Percentiles rank a stretch among this genome's conserved stretches.
These are phyloP conservation scores for Puya raimondii DNA, from an alignment of 176 grass and related monocot species.

Conservation along the genomic window DNA sequence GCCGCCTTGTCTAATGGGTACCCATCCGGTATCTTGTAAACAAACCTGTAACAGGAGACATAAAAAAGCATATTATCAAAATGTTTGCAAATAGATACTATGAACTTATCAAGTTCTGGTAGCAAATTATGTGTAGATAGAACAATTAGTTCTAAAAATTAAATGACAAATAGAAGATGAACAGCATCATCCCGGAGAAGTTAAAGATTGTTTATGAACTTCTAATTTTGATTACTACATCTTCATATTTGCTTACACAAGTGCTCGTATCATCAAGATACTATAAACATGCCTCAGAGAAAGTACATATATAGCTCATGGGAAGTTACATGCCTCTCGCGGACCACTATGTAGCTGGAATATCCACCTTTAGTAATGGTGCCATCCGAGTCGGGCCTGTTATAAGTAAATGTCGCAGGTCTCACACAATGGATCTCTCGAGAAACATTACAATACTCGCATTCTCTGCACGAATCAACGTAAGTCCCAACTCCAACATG, in stretches of 20 bases:
- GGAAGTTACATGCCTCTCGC: slow-evolving; percentile 40
- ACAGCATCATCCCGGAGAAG: no score
- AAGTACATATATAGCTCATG: background rate
- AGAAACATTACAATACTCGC: slow-evolving; percentile 44
- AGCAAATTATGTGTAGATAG: no score
- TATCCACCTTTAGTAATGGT: slow-evolving; percentile 71
- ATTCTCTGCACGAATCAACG: slow-evolving; percentile 56
- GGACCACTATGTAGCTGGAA: slow-evolving; percentile 67
- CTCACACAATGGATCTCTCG: slow-evolving; percentile 50
- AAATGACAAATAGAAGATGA: no score
- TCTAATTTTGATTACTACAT: no score
- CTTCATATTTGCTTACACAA: no score
- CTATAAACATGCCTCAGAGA: background rate
- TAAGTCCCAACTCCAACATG: slow-evolving; percentile 52
- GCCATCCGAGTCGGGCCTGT: slow-evolving; percentile 54
- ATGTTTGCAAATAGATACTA: background rate
- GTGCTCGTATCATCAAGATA: no score
- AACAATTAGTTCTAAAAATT: no score
- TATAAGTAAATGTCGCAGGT: slow-evolving; percentile 30
- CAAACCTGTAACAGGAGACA: slow-evolving; percentile 34
- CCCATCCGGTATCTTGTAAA: slow-evolving; percentile 66
- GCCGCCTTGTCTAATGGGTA: slow-evolving; percentile 58
- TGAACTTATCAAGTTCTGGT: no score
- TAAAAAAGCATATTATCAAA: slow-evolving; percentile 1
- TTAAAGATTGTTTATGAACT: no score